phyloP scores from a whole-genome alignment of 352 stramenopile genomes.

The Globisporangium barbulae region DNA sequence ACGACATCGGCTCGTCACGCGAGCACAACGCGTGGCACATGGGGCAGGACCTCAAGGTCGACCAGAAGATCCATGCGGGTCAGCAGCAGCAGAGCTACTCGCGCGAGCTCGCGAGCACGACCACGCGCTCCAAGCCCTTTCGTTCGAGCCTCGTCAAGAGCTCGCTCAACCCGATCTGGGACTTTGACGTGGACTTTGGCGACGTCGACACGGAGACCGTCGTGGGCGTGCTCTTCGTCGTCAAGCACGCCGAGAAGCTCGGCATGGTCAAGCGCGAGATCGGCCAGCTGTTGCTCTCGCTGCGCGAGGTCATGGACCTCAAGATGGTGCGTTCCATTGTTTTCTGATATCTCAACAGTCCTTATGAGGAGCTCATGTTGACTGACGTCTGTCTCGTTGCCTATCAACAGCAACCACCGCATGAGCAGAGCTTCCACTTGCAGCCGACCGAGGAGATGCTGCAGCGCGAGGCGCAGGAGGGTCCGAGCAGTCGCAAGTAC shows the following conservation, averaged over 20 bases:
- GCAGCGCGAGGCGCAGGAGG: slow-evolving; percentile 35
- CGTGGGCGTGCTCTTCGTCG: slow-evolving; percentile 62
- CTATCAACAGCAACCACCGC: slow-evolving; percentile 42
- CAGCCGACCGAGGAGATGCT: slow-evolving; percentile 62
- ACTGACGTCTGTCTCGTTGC: slow-evolving; percentile 3
- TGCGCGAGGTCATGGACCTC: slow-evolving; percentile 69
- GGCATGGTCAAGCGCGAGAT: slow-evolving; percentile 74
- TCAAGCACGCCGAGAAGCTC: slow-evolving; percentile 70
- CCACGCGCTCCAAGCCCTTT: slow-evolving; percentile 44
- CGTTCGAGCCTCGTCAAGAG: slow-evolving; percentile 60
- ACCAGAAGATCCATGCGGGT: slow-evolving; percentile 20
- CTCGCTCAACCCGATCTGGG: slow-evolving; percentile 79
- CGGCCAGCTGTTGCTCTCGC: slow-evolving; percentile 56
- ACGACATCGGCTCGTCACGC: slow-evolving; percentile 39
- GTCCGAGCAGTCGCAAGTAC: slow-evolving; percentile 58
- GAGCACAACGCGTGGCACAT: slow-evolving; percentile 38
- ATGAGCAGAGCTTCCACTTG: slow-evolving; percentile 53
- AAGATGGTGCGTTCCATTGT: slow-evolving; percentile 42
- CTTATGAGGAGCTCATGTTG: neutral
- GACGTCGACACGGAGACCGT: slow-evolving; percentile 67
- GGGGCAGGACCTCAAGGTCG: slow-evolving; percentile 42
- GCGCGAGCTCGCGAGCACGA: slow-evolving; percentile 15
- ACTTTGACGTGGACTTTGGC: slow-evolving; percentile 79
- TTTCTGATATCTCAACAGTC: no score
- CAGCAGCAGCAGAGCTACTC: slow-evolving; percentile 16